Conservation (phyloP, 1,284 basidiomycete genomes). For the Cystobasidium pallidum region DNA sequence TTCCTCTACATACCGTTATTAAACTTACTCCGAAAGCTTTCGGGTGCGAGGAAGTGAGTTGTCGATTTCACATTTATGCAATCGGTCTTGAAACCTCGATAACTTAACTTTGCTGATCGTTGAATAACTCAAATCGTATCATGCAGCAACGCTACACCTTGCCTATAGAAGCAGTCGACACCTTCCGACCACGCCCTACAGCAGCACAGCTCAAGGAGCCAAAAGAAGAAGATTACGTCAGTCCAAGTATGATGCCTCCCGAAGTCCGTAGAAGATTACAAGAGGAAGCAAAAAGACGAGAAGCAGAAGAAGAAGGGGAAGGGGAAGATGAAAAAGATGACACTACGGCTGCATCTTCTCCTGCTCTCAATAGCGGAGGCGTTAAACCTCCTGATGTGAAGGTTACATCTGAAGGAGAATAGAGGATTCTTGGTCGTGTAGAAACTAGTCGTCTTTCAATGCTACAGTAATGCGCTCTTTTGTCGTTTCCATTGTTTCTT, state of each 20-base stretch:
- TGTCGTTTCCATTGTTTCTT: no score
- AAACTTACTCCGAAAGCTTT: conserved; percentile 97
- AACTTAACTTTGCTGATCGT: no score
- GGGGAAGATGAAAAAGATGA: neutral
- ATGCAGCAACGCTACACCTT: conserved; percentile 68
- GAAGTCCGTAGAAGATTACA: conserved; percentile 21
- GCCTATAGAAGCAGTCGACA: conserved; percentile 88
- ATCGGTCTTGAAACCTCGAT: no score
- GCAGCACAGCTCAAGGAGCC: conserved; percentile 10
- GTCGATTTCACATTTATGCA: no score
- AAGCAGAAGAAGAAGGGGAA: conserved; percentile 2
- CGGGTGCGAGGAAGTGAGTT: conserved; percentile 95
- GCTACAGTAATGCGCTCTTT: neutral
- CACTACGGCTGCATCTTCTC: neutral
- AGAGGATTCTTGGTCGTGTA: neutral
- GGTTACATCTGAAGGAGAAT: conserved; percentile 6
- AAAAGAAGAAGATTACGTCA: conserved; percentile 32
- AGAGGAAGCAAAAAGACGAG: conserved; percentile 17
- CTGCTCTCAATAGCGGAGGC: neutral
- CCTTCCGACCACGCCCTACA: conserved; percentile 54
- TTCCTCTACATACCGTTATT: conserved; percentile 82
- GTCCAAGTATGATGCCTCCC: conserved; percentile 39
- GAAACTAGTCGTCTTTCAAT: no score
- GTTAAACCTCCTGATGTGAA: conserved; percentile 8
- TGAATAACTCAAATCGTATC: no score